Percentiles rank a stretch among this genome's conserved stretches.
These are phyloP conservation scores for Penicillium sp. DNA, from an alignment of 2,329 filamentous ascomycete genomes.

Conservation along the genomic window DNA sequence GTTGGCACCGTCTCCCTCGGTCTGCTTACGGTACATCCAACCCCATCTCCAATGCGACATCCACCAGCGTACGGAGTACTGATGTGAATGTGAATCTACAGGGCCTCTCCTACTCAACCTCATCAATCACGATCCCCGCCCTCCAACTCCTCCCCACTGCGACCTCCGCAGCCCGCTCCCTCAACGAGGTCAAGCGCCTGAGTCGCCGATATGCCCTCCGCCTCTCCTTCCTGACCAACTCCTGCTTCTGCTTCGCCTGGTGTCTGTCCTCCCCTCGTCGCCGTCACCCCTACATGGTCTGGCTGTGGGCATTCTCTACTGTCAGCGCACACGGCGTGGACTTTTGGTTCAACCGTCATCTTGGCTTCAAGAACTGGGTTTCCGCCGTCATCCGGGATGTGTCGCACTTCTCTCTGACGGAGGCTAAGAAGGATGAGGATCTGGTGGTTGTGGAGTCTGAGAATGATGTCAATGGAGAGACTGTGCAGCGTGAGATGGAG, in stretches of 20 bases:
- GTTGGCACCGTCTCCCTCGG: slow-evolving; percentile 88
- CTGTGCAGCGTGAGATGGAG: slow-evolving; percentile 46
- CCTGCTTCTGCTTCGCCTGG: slow-evolving; percentile 76
- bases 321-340: slow-evolving; percentile 58
- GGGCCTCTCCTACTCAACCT: slow-evolving; percentile 87
- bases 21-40: slow-evolving; percentile 73
- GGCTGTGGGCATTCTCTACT: slow-evolving; percentile 68
- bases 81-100: slow-evolving; percentile 41
- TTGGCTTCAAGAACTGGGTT: slow-evolving; percentile 46
- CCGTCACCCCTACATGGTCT: slow-evolving; percentile 87
- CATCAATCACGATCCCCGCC: slow-evolving; percentile 74
- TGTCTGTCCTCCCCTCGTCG: slow-evolving; percentile 70
- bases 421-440: slow-evolving; percentile 38
- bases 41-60: slow-evolving; percentile 5
- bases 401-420: slow-evolving; percentile 21
- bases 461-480: slow-evolving; percentile 48
- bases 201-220: slow-evolving; percentile 66
- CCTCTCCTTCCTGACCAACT: slow-evolving; percentile 68
- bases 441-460: slow-evolving; percentile 41
- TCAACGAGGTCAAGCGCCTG: slow-evolving; percentile 65
- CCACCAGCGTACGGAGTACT: slow-evolving; percentile 6
- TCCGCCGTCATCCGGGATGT: slow-evolving; percentile 47
- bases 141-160: slow-evolving; percentile 80
- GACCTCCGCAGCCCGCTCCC: slow-evolving; percentile 67
- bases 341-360: slow-evolving; percentile 70